phyloP scores from a whole-genome alignment of 768 basidiomycete species.

The Mycena venus region DNA sequence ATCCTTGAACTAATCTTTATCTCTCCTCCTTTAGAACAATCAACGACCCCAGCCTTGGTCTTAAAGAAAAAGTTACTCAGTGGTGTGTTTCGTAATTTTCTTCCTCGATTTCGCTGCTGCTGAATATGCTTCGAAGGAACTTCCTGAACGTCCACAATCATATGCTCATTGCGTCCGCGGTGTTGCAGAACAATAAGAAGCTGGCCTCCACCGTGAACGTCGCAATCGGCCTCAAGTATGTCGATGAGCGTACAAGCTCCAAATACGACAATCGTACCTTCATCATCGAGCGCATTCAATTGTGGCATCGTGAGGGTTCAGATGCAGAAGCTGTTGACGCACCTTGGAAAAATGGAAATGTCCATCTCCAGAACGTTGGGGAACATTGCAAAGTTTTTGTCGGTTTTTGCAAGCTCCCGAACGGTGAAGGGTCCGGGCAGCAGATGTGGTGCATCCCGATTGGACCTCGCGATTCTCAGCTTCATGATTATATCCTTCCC shows the following conservation, averaged over 20 bases:
- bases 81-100: neutral
- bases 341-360: neutral
- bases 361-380: too few species aligned
- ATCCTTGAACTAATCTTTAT: too few species aligned
- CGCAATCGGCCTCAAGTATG: neutral
- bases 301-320: neutral
- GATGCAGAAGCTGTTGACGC: neutral
- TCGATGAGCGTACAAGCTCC: neutral
- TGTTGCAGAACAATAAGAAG: neutral
- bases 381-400: conserved; percentile 5
- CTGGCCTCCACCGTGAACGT: neutral
- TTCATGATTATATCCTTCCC: neutral
- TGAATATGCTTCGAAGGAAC: neutral
- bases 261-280: conserved; percentile 21
- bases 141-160: conserved; percentile 2
- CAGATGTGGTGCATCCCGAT: conserved; percentile 3
- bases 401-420: neutral
- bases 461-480: neutral
- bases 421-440: neutral
- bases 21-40: neutral
- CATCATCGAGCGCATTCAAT: neutral
- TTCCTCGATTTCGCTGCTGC: neutral
- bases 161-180: neutral
- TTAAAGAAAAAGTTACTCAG: neutral
- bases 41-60: conserved; percentile 3